phyloP scores from a whole-genome alignment of 768 basidiomycete genomes.

The Trametes elegans region DNA sequence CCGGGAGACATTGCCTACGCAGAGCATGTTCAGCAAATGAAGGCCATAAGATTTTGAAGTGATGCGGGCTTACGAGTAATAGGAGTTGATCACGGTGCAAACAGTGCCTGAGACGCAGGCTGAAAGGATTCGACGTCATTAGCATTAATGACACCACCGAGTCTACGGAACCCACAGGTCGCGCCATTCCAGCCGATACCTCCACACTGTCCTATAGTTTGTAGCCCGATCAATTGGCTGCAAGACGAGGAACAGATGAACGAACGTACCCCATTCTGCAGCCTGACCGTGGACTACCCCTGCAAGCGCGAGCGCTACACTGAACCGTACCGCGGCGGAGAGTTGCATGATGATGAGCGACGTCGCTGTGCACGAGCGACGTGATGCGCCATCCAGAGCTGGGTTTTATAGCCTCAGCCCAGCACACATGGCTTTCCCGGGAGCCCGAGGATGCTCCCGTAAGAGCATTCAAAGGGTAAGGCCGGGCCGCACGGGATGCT shows the following conservation, averaged over 20 bases:
- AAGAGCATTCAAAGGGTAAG: conserved; percentile 3
- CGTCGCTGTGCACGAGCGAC: background rate
- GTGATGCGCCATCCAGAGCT: background rate
- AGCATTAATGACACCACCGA: no score
- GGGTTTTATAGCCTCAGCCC: background rate
- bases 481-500: conserved; percentile 1
- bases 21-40: background rate
- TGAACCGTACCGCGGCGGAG: conserved; percentile 12
- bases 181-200: conserved; percentile 25
- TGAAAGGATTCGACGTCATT: background rate
- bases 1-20: conserved; percentile 18
- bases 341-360: conserved; percentile 21
- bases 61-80: conserved; percentile 19
- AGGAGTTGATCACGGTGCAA: conserved; percentile 18
- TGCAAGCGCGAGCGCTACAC: conserved; percentile 11
- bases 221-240: background rate
- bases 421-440: background rate
- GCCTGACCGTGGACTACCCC: conserved; percentile 10
- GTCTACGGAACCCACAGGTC: conserved; percentile 8
- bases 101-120: conserved; percentile 18
- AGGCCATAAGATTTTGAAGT: background rate
- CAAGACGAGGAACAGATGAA: background rate
- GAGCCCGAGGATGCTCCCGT: conserved; percentile 16
- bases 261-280: conserved; percentile 19
- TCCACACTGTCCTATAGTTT: conserved; percentile 21